phyloP scores from a whole-genome alignment of 2,329 filamentous ascomycete species.

The Zymoseptoria brevis region DNA sequence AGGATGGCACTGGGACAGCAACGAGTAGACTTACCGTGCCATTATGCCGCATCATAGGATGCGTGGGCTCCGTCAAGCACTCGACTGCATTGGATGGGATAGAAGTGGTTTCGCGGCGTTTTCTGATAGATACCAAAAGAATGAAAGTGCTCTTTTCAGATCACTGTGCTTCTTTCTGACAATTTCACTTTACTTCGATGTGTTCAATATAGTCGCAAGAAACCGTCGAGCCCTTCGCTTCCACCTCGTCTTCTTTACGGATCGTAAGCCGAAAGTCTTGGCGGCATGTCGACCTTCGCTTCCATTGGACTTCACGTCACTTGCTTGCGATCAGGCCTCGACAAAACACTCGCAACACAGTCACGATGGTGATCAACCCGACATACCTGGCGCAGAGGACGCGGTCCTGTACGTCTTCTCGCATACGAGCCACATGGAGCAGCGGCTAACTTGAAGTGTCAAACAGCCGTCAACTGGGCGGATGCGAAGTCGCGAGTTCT shows the following conservation, averaged over 20 bases:
- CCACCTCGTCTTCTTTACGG: no score
- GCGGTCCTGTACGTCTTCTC: conserved; percentile 40
- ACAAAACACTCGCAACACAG: background rate
- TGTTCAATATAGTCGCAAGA: no score
- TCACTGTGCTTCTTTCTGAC: background rate
- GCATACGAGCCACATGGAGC: background rate
- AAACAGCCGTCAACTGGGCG: conserved; percentile 72
- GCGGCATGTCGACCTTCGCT: background rate
- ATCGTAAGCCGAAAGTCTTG: background rate
- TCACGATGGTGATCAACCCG: conserved; percentile 63
- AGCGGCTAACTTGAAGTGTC: background rate
- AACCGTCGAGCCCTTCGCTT: no score
- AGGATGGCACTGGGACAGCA: background rate
- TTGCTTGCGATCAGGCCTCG: background rate
- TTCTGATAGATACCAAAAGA: background rate
- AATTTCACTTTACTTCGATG: no score
- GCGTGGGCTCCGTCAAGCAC: background rate
- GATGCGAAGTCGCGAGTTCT: conserved; percentile 85
- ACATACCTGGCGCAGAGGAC: conserved; percentile 69
- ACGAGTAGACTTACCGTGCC: background rate
- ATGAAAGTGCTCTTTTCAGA: background rate
- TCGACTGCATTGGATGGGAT: background rate
- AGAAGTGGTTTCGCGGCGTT: background rate
- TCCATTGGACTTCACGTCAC: conserved; percentile 1
- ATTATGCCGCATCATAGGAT: background rate